Percentiles rank a stretch among this genome's conserved stretches.
These are phyloP conservation scores for Lentinula sp. DNA, from an alignment of 768 basidiomycete genomes.

Conservation along the genomic window DNA sequence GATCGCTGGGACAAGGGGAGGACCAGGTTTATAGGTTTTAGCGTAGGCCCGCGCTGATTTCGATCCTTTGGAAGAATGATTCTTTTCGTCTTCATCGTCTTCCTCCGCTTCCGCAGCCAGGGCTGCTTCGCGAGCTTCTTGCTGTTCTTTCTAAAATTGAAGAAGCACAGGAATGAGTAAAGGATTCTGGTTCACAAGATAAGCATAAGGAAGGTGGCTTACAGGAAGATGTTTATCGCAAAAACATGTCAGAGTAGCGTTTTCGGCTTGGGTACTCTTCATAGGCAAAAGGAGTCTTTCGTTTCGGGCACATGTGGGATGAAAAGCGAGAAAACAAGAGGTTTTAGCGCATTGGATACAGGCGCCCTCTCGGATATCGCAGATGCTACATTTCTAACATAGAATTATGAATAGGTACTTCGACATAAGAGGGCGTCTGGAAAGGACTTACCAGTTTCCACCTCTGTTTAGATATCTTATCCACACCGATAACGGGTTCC, in stretches of 20 bases:
- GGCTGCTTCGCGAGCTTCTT: constrained; percentile 51
- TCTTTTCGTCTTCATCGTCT: constrained; percentile 30
- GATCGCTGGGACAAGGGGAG: constrained; percentile 84
- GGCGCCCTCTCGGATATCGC: constrained; percentile 56
- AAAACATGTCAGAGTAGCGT: constrained; percentile 66
- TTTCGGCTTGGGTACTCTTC: constrained; percentile 77
- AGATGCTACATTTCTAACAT: constrained; percentile 40
- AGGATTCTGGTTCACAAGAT: neutral
- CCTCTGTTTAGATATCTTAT: constrained; percentile 80
- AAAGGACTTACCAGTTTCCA: constrained; percentile 80
- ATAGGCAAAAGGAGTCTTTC: constrained; percentile 81
- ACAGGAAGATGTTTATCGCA: constrained; percentile 93
- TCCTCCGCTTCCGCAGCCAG: constrained; percentile 45
- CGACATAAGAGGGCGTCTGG: neutral
- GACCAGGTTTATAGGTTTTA: constrained; percentile 87
- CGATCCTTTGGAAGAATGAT: constrained; percentile 37
- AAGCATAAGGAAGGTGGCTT: constrained; percentile 18
- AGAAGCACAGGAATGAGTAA: neutral
- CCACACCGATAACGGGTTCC: constrained; percentile 93
- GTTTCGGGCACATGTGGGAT: constrained; percentile 88
- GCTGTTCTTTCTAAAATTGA: constrained; percentile 56
- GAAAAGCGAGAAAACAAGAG: constrained; percentile 90
- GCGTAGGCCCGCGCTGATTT: constrained; percentile 89
- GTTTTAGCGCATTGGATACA: constrained; percentile 95
- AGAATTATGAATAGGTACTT: neutral